These are phyloP conservation scores for Ophiosphaerella narmari DNA, from an alignment of 2,329 filamentous ascomycete genomes.

Conservation along the genomic window DNA sequence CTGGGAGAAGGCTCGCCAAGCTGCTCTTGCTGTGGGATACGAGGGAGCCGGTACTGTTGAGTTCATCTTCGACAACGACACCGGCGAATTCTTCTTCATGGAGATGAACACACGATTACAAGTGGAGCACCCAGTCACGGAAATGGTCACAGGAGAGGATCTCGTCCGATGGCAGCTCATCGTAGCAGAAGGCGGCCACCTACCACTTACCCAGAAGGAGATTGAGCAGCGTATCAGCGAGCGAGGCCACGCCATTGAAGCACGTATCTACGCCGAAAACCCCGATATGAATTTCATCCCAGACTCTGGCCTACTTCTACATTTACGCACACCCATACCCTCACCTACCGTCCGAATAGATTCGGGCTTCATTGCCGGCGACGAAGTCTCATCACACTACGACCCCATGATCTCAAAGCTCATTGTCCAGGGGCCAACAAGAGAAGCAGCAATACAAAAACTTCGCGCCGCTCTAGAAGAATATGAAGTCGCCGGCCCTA, in stretches of 20 bases:
- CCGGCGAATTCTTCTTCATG: conserved; percentile 71
- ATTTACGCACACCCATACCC: conserved; percentile 73
- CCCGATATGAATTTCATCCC: conserved; percentile 91
- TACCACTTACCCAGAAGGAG: conserved; percentile 68
- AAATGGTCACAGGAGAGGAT: conserved; percentile 76
- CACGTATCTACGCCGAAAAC: conserved; percentile 94
- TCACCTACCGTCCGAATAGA: conserved; percentile 84
- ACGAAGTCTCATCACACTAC: conserved; percentile 91
- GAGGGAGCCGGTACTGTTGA: conserved; percentile 70
- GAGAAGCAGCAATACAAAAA: conserved; percentile 81
- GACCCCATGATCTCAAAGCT: conserved; percentile 99
- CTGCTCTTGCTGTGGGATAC: conserved; percentile 66
- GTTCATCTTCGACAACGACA: conserved; percentile 72
- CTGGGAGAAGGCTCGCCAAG: conserved; percentile 67
- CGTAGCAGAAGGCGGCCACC: conserved; percentile 73
- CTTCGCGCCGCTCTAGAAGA: conserved; percentile 78
- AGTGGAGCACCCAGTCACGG: conserved; percentile 94
- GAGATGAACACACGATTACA: conserved; percentile 83
- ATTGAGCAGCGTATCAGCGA: conserved; percentile 72
- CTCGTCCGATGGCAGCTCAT: conserved; percentile 95
- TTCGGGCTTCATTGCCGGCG: conserved; percentile 87
- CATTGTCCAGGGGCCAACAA: conserved; percentile 81
- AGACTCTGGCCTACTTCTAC: conserved; percentile 85
- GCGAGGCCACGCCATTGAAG: conserved; percentile 89
- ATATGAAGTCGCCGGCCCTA: conserved; percentile 90